Evolutionary conservation across 192 early-diverging fungal genomes (phyloP).

Genomic region (Spizellomyces sp.): DNA sequence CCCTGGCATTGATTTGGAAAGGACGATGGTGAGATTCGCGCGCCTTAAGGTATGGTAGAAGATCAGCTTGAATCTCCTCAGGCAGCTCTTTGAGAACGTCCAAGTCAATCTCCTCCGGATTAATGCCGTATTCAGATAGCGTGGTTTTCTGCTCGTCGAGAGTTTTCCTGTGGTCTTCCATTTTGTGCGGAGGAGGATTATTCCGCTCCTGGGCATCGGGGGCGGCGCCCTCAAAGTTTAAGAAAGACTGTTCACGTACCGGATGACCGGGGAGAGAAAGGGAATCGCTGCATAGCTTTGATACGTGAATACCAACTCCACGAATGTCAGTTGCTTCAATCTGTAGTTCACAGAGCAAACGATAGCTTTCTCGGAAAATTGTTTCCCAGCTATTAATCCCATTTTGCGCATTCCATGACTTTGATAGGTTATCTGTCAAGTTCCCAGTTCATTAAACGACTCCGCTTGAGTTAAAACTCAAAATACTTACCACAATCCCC

Average conservation of each 20-base stretch:
- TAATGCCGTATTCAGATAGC: slow-evolving; percentile 1
- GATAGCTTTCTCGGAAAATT: slow-evolving; percentile 27
- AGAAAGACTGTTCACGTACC: neutral
- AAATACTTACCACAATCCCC: slow-evolving; percentile 39
- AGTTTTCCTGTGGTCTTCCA: neutral
- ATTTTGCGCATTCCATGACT: slow-evolving; percentile 20
- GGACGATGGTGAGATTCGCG: slow-evolving; percentile 1
- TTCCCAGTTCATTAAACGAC: neutral
- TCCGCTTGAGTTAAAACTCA: neutral
- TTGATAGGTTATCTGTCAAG: slow-evolving; percentile 37
- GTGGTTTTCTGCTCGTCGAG: neutral
- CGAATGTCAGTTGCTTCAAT: slow-evolving; percentile 37
- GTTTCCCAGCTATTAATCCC: neutral
- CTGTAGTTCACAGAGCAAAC: slow-evolving; percentile 28
- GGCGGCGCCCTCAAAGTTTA: neutral
- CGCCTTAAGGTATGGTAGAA: slow-evolving; percentile 4
- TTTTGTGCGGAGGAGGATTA: neutral
- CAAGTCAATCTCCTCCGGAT: slow-evolving; percentile 20
- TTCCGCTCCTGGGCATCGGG: neutral
- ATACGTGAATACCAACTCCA: slow-evolving; percentile 47
- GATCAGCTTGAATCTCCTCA: slow-evolving; percentile 23
- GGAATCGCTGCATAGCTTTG: slow-evolving; percentile 27
- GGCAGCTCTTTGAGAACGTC: slow-evolving; percentile 25
- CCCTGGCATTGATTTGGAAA: neutral
- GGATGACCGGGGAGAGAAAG: too few species aligned